Evolutionary conservation across 2,329 filamentous ascomycete species (phyloP).

Genomic region (Didymella sp.): DNA sequence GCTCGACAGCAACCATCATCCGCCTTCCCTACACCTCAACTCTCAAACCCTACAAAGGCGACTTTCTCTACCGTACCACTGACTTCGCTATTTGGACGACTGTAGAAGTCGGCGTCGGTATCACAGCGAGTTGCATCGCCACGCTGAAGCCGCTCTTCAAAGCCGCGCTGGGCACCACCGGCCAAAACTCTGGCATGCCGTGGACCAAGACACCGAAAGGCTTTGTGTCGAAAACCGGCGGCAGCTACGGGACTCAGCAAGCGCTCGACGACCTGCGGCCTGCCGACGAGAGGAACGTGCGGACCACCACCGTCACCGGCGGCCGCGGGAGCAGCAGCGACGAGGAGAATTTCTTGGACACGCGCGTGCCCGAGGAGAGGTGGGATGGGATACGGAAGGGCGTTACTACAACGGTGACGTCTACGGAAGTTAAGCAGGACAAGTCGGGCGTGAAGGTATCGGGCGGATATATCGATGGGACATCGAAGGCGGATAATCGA

Average conservation of each 20-base stretch:
- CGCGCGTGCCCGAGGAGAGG: conserved; percentile 20
- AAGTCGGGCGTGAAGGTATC: not conserved
- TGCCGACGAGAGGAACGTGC: conserved; percentile 24
- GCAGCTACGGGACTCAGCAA: conserved; percentile 19
- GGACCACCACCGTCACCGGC: conserved; percentile 33
- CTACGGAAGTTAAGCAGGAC: conserved; percentile 15
- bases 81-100: conserved; percentile 45
- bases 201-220: conserved; percentile 25
- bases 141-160: conserved; percentile 38
- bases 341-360: conserved; percentile 30
- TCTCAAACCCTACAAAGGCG: conserved; percentile 36
- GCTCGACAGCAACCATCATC: conserved; percentile 50
- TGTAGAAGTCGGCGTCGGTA: conserved; percentile 38
- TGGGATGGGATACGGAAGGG: conserved; percentile 23
- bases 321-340: conserved; percentile 33
- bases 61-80: conserved; percentile 41
- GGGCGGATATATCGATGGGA: not conserved
- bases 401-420: conserved; percentile 29
- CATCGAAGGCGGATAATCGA: conserved; percentile 3
- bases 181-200: conserved; percentile 25
- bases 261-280: conserved; percentile 29
- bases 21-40: conserved; percentile 38
- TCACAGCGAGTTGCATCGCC: conserved; percentile 39
- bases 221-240: conserved; percentile 7
- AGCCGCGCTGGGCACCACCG: conserved; percentile 22